Base-by-base conservation (phyloP, 2,329 filamentous ascomycete species). In the Alternaria triticina region DNA sequence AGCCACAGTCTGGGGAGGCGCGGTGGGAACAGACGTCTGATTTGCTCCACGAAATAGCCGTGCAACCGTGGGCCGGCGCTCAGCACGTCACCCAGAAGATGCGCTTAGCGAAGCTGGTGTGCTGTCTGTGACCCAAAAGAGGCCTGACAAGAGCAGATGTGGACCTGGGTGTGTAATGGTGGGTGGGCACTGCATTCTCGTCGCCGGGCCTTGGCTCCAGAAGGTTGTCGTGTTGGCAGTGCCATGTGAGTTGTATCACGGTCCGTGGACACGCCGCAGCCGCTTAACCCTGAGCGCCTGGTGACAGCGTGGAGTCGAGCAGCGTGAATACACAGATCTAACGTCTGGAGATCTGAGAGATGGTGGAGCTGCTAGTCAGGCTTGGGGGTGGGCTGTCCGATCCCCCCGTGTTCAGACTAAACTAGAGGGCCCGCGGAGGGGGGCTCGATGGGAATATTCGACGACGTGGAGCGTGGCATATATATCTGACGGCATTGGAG, bases 221-320 rank as follows among this genome's bases (percentile, higher is more conserved):
- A 64, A 58, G 59, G 69, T 68, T 68, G 70, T 69, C 70, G 69
- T 69, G 70, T 63, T 73, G 70, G 71, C 69, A 68, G 64, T 65
- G 67, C 70, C 71, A 66, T 66, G 67, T 61, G 65, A 62, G 62
- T 56, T 64, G 67, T 69, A 45, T 54, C 45, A 67, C 69, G 46
- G 55, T 63, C 52, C 33, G 62, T 58, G 65, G 33, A 63, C 68
- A 67, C 57, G 64, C 64, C 45, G 55, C 59, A 65, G 62, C 67
- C 62, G 65, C 69, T 62, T 59, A 59, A 59, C 56, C 61, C 51
- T 64, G 68, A 56, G 60, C 59, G 55, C 54, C 28, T 44, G 60
- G 50, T 57, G 55, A 56, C 64, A 59, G 61, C 58, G 64, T 59
- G 61, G 57, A 54, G 64, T 49, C 43, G 57, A 61, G 49, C 59